These are phyloP conservation scores for Neoconidiobolus thromboides DNA, from an alignment of 371 early-diverging fungal species.

Conservation along the genomic window DNA sequence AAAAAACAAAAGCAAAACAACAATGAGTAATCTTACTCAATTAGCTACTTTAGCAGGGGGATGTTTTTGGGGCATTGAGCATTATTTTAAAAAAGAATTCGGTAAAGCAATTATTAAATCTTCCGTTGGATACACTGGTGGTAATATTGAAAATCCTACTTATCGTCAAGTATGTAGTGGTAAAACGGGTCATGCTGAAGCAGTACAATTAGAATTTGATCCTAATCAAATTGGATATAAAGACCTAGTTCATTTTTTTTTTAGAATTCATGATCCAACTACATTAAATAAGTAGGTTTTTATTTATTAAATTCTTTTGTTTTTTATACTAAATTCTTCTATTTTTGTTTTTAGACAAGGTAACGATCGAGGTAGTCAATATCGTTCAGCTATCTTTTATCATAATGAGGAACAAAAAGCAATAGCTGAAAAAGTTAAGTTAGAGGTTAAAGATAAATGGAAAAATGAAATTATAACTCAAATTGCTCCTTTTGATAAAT, in stretches of 20 bases:
- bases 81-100: slow-evolving; percentile 42
- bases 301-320: slow-evolving; percentile 14
- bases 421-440: slow-evolving; percentile 48
- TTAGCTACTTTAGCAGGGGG: slow-evolving; percentile 20
- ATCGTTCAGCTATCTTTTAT: slow-evolving; percentile 73
- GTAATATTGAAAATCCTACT: slow-evolving; percentile 23
- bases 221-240: slow-evolving; percentile 42
- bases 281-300: slow-evolving; percentile 19
- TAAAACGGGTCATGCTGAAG: slow-evolving; percentile 68
- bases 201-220: slow-evolving; percentile 52
- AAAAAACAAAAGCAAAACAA: no score
- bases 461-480: slow-evolving; percentile 46
- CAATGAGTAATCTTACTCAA: background rate
- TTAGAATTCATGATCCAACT: slow-evolving; percentile 58
- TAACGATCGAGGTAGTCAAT: slow-evolving; percentile 61
- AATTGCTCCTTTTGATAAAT: slow-evolving; percentile 45
- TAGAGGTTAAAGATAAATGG: slow-evolving; percentile 34
- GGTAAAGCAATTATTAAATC: slow-evolving; percentile 31
- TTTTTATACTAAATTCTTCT: slow-evolving; percentile 9
- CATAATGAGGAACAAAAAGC: slow-evolving; percentile 46
- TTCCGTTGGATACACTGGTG: slow-evolving; percentile 74
- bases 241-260: slow-evolving; percentile 62
- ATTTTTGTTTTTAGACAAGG: slow-evolving; percentile 23
- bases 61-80: slow-evolving; percentile 55
- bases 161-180: slow-evolving; percentile 46